These are phyloP conservation scores for Backusella australiensis DNA, from an alignment of 192 early-diverging fungal genomes.

Conservation along the genomic window DNA sequence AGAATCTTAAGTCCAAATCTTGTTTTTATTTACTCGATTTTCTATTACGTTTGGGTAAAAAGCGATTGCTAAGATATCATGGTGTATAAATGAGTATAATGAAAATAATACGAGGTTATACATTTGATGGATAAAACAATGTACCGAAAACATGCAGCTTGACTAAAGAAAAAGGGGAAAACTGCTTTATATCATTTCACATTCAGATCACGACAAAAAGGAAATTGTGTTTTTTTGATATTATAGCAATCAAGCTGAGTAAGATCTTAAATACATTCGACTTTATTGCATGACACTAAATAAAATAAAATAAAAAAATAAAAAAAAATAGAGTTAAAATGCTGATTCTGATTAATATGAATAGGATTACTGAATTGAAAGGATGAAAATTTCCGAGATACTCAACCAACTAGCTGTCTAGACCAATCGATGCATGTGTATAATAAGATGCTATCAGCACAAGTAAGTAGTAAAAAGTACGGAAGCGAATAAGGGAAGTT, in stretches of 20 bases:
- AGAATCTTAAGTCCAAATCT: not conserved
- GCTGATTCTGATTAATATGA: not conserved
- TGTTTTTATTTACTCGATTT: not conserved
- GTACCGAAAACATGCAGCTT: not conserved
- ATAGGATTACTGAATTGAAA: not conserved
- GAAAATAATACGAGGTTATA: no score
- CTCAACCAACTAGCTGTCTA: no score
- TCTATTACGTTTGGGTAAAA: not conserved
- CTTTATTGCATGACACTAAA: not conserved
- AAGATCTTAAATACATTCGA: not conserved
- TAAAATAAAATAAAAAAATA: no score
- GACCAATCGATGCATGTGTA: no score
- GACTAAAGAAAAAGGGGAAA: not conserved
- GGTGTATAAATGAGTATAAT: no score
- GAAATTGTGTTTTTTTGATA: not conserved
- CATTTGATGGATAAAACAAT: not conserved
- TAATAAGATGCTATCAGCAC: no score
- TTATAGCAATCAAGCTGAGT: not conserved
- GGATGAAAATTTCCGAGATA: not conserved
- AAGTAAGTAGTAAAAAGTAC: no score
- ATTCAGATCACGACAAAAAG: not conserved
- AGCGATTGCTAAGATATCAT: no score
- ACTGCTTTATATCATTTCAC: not conserved
- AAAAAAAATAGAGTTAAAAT: not conserved
- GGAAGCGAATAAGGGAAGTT: no score